Percentiles rank a stretch among this genome's conserved stretches.
Conservation (phyloP, 495 filamentous ascomycete species). For the Penicillium paxilli region DNA sequence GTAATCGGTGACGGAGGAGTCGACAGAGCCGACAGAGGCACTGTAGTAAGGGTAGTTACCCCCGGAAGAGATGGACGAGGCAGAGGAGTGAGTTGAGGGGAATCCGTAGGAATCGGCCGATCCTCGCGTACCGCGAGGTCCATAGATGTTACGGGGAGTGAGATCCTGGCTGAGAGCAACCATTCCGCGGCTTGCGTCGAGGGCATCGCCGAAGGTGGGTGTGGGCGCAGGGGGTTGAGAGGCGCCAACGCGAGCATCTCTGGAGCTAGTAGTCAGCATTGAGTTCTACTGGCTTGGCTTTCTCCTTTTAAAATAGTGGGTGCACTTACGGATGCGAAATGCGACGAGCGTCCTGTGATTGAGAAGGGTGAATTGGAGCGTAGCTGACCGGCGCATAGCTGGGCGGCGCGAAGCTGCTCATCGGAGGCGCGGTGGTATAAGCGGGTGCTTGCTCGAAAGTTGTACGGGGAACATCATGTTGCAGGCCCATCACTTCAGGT, state of each 20-base stretch:
- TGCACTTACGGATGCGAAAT: constrained; percentile 87
- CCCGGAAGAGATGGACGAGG: constrained; percentile 89
- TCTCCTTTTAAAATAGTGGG: too few species aligned
- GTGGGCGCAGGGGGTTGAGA: constrained; percentile 30
- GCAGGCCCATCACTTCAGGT: constrained; percentile 70
- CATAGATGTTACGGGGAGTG: constrained; percentile 87
- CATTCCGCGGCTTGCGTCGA: constrained; percentile 89
- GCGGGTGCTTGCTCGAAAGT: constrained; percentile 58
- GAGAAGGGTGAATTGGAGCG: constrained; percentile 50
- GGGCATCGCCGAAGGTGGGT: constrained; percentile 61
- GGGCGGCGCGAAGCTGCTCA: constrained; percentile 64
- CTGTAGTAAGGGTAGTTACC: constrained; percentile 74
- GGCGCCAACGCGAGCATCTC: constrained; percentile 60
- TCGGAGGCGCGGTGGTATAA: constrained; percentile 65
- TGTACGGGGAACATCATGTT: constrained; percentile 63
- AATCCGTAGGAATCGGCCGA: constrained; percentile 94
- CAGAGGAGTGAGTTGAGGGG: constrained; percentile 86
- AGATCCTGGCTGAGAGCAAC: constrained; percentile 85
- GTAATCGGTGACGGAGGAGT: constrained; percentile 94
- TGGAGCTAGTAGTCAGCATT: constrained; percentile 10
- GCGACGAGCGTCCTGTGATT: constrained; percentile 66
- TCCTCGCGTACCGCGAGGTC: constrained; percentile 61
- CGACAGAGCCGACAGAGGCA: constrained; percentile 73
- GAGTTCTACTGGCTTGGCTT: too few species aligned
- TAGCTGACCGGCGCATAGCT: constrained; percentile 57